Percentiles rank a stretch among this genome's conserved stretches.
These are phyloP conservation scores for Barbarea vulgaris DNA, from an alignment of 345 rosid genomes.

Conservation along the genomic window DNA sequence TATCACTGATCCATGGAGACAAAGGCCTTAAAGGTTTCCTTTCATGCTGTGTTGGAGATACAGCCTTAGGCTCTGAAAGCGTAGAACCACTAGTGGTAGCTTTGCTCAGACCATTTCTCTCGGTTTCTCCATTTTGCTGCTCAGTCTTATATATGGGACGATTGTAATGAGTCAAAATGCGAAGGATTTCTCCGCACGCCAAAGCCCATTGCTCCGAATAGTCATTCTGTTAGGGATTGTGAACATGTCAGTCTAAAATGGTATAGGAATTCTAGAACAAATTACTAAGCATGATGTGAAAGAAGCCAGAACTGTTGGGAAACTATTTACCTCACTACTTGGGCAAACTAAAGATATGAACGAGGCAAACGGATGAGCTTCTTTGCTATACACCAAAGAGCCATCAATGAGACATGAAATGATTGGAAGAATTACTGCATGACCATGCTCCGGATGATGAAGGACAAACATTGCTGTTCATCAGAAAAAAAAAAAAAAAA, in stretches of 20 bases:
- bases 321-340: slow-evolving; percentile 62
- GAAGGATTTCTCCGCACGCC: slow-evolving; percentile 94
- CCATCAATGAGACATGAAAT: slow-evolving; percentile 93
- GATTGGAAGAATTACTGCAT: slow-evolving; percentile 91
- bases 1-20: slow-evolving; percentile 96
- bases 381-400: slow-evolving; percentile 74
- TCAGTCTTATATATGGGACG: slow-evolving; percentile 90
- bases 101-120: slow-evolving; percentile 52
- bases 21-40: slow-evolving; percentile 91
- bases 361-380: slow-evolving; percentile 83
- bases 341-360: slow-evolving; percentile 92
- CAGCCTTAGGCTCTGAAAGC: slow-evolving; percentile 46
- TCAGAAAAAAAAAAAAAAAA: slow-evolving; percentile 31
- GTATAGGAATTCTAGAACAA: not conserved
- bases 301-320: slow-evolving; percentile 1
- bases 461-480: slow-evolving; percentile 92
- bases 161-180: slow-evolving; percentile 94
- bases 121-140: slow-evolving; percentile 57
- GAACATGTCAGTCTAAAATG: slow-evolving; percentile 19
- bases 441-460: slow-evolving; percentile 98
- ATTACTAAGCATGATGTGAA: not conserved
- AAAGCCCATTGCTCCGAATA: slow-evolving; percentile 99
- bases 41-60: slow-evolving; percentile 59
- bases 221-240: slow-evolving; percentile 61
- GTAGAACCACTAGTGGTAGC: slow-evolving; percentile 51